These are phyloP conservation scores for Pelargonium hybrid DNA, from an alignment of 441 rosid genomes.

Conservation along the genomic window DNA sequence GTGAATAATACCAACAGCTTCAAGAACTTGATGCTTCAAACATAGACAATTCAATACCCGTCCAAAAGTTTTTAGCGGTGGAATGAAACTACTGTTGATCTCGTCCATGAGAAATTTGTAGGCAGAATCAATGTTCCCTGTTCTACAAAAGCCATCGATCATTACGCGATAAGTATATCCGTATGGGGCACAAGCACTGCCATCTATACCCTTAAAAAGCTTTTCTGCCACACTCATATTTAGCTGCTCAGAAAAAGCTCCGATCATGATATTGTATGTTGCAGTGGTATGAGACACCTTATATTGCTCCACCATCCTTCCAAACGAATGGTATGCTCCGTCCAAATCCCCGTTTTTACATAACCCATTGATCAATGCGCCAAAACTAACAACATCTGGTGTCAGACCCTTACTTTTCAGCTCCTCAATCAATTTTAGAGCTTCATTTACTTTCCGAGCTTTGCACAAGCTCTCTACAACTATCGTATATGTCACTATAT, in stretches of 20 bases:
- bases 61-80: constrained; percentile 62
- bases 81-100: constrained; percentile 56
- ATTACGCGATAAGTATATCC: constrained; percentile 63
- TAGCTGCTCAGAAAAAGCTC: constrained; percentile 54
- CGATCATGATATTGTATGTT: constrained; percentile 72
- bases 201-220: constrained; percentile 61
- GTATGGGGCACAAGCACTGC: constrained; percentile 47
- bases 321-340: constrained; percentile 53
- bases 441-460: constrained; percentile 52
- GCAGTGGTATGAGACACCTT: constrained; percentile 42
- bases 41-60: constrained; percentile 77
- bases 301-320: constrained; percentile 44
- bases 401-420: constrained; percentile 42
- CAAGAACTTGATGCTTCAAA: constrained; percentile 49
- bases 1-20: constrained; percentile 64
- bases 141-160: constrained; percentile 79
- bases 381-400: constrained; percentile 57
- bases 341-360: constrained; percentile 53
- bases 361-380: constrained; percentile 60
- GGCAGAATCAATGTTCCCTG: constrained; percentile 53
- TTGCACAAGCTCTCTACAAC: constrained; percentile 78
- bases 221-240: constrained; percentile 47
- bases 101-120: constrained; percentile 41
- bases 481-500: constrained; percentile 65
- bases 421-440: constrained; percentile 49